Evolutionary conservation across 106 monocot genomes (phyloP).

Genomic region (Agapanthus africanus): DNA sequence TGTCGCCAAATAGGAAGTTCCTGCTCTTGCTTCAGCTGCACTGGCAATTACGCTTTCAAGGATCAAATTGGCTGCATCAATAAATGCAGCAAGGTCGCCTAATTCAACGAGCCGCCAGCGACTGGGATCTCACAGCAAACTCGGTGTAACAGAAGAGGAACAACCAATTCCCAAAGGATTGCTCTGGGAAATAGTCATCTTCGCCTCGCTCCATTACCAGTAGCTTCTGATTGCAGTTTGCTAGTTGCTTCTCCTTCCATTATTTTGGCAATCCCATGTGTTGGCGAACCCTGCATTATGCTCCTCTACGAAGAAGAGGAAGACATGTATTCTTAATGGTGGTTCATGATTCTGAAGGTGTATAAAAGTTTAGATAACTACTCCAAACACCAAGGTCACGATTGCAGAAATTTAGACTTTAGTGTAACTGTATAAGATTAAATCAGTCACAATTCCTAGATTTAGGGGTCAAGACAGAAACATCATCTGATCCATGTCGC

Average conservation of each 20-base stretch:
- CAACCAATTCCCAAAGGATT: conserved; percentile 35
- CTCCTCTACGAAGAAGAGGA: not conserved
- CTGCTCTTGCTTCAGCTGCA: conserved; percentile 26
- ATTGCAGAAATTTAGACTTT: not conserved
- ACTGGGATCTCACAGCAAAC: conserved; percentile 54
- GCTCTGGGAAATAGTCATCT: conserved; percentile 31
- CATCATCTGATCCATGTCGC: not conserved
- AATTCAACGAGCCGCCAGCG: conserved; percentile 54
- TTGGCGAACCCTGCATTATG: not conserved
- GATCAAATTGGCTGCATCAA: conserved; percentile 30
- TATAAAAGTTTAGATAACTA: not conserved
- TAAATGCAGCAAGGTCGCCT: conserved; percentile 38
- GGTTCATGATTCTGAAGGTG: not conserved
- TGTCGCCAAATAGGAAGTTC: conserved; percentile 30
- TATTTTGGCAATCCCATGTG: not conserved
- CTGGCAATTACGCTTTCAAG: conserved; percentile 20
- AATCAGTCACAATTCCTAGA: not conserved
- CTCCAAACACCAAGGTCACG: not conserved
- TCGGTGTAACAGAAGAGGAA: conserved; percentile 51
- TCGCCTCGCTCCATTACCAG: conserved; percentile 27
- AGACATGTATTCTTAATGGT: not conserved
- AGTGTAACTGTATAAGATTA: too few relatives aligned
- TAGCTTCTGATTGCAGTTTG: conserved; percentile 17
- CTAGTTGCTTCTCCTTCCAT: conserved; percentile 2
- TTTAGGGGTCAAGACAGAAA: not conserved